Base-by-base conservation (phyloP, 139 green algal genomes). In the Pleodorina starrii region DNA sequence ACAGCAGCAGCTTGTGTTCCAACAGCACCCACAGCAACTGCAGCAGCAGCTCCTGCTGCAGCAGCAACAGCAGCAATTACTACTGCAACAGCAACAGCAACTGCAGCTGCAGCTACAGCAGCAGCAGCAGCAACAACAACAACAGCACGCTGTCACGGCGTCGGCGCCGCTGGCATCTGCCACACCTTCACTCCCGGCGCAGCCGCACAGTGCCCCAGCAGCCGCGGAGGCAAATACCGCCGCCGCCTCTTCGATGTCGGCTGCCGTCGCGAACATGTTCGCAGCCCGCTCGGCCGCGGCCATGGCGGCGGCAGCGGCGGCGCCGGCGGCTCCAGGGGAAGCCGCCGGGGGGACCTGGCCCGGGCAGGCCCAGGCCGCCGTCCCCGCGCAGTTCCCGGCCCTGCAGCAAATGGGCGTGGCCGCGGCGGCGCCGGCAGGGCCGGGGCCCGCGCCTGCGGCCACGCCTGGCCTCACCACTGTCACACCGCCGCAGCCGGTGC, bases 1-100 rank as follows among this genome's bases (percentile, higher is more conserved):
- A 32, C 73, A 89, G 40, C 76, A 79, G 82, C 84, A 88, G 48
- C 90, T 86, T 78, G 43, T 68, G 27, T 54, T 83, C 68, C 84
- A 90, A 54, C 84, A 88, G 27, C 59, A 48, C 29, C 42, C 44
- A 21, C 46, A 79, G 14, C 46, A 48, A 29, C 78, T 0, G 11
- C 54, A 66, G 19, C n/a, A 54, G 59, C 38, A 40, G 72, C 23
- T n/a, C 11, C 25, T 80, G 14, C 40, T 80, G 40, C 43, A 59
- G 32, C 88, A 75, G 71, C 68, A 71, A 25, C 79, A 71, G 29
- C 79, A n/a, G 57, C 38, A 14, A 5, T 32, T 54, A 12, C 57
- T 72, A 16, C 69, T 76, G 43, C 69, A 51, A 74, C 85, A 80
- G 42, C 90, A 84, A 75, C 86, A 63, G 54, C 86, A 80, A 50